Evolutionary conservation across 192 early-diverging fungal genomes (phyloP).

Genomic region (Backusella psychrophila): DNA sequence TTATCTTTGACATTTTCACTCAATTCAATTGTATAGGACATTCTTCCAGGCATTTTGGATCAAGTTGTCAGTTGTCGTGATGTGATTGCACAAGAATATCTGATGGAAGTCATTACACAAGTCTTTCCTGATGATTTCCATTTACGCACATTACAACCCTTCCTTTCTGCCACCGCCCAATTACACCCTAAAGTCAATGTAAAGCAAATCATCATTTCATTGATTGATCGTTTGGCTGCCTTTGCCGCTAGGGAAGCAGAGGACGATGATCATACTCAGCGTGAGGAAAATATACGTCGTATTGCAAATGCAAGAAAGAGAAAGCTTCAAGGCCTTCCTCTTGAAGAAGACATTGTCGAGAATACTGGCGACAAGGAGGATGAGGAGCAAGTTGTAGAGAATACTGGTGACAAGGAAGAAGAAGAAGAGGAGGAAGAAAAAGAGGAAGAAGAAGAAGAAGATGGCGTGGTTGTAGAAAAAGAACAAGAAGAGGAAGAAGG

Average conservation of each 20-base stretch:
- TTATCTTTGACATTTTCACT: no score
- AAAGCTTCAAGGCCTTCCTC: conserved; percentile 17
- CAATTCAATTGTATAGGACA: conserved; percentile 41
- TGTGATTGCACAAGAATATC: conserved; percentile 99
- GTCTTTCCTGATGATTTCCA: conserved; percentile 98
- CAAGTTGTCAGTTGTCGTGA: conserved; percentile 98
- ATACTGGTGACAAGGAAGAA: neutral
- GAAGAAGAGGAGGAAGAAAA: neutral
- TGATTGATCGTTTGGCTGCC: conserved; percentile 91
- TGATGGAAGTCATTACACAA: conserved; percentile 99
- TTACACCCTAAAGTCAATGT: conserved; percentile 93
- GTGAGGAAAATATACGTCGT: conserved; percentile 7
- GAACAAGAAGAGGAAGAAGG: neutral
- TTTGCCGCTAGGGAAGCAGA: conserved; percentile 84
- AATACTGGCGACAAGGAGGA: conserved; percentile 11
- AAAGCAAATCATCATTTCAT: conserved; percentile 93
- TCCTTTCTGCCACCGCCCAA: conserved; percentile 88
- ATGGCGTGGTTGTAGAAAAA: neutral
- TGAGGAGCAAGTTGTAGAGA: neutral
- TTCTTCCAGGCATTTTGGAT: conserved; percentile 90
- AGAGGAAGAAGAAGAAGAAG: neutral
- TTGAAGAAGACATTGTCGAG: conserved; percentile 24
- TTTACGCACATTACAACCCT: conserved; percentile 81
- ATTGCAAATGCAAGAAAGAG: conserved; percentile 7
- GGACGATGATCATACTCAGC: conserved; percentile 34